Conservation (phyloP, 495 filamentous ascomycete genomes). For the Hyaloscypha hepaticicola region DNA sequence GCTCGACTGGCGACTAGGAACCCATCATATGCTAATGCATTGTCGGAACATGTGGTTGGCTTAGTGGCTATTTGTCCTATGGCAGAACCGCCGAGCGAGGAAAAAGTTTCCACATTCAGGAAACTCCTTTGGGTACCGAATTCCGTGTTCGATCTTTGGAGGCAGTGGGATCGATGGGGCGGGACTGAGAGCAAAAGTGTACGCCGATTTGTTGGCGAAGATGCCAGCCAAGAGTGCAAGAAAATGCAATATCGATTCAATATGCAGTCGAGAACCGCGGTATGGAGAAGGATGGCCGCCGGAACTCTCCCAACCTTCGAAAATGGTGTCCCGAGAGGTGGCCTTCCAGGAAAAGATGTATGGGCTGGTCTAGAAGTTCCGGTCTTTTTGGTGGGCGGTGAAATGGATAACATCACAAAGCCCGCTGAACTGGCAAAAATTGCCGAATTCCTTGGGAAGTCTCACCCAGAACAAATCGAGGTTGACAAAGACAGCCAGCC, state of each 20-base stretch:
- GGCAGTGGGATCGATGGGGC: slow-evolving; percentile 78
- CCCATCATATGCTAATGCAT: slow-evolving; percentile 34
- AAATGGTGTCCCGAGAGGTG: slow-evolving; percentile 51
- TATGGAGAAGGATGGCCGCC: slow-evolving; percentile 82
- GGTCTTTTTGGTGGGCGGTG: slow-evolving; percentile 75
- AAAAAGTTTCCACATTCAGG: slow-evolving; percentile 50
- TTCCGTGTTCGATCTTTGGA: slow-evolving; percentile 72
- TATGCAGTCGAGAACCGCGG: slow-evolving; percentile 72
- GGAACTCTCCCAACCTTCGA: slow-evolving; percentile 61
- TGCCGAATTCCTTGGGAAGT: slow-evolving; percentile 33
- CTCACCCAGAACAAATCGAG: slow-evolving; percentile 33
- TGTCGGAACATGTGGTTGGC: slow-evolving; percentile 68
- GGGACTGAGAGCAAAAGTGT: slow-evolving; percentile 78
- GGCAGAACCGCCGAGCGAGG: slow-evolving; percentile 56
- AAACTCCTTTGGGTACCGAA: slow-evolving; percentile 64
- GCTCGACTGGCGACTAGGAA: slow-evolving; percentile 67
- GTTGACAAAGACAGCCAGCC: slow-evolving; percentile 38
- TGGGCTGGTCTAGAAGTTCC: slow-evolving; percentile 76
- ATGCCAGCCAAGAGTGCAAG: slow-evolving; percentile 72
- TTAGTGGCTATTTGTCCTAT: slow-evolving; percentile 78
- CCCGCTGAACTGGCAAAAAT: slow-evolving; percentile 71
- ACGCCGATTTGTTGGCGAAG: slow-evolving; percentile 69
- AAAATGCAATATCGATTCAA: slow-evolving; percentile 82
- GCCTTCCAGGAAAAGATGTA: slow-evolving; percentile 64
- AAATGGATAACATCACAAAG: slow-evolving; percentile 71